Percentiles rank a stretch among this genome's conserved stretches.
These are phyloP conservation scores for Wickerhamia fluorescens DNA, from an alignment of 805 yeast species.

Conservation along the genomic window DNA sequence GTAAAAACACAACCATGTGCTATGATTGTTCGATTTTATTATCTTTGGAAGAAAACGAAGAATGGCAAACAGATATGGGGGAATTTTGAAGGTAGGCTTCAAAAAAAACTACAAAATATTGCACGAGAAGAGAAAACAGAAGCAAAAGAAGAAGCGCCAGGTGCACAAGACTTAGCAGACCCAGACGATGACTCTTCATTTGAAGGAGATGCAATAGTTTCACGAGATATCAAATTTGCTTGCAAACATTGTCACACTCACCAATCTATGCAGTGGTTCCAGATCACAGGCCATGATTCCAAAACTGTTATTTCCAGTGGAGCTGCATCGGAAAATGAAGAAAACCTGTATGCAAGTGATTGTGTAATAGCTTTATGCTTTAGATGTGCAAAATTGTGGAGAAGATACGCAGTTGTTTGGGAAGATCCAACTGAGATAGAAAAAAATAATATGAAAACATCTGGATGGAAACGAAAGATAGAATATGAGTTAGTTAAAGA, in stretches of 20 bases:
- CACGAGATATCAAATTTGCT: slow-evolving; percentile 34
- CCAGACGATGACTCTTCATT: slow-evolving; percentile 67
- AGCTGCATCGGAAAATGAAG: slow-evolving; percentile 8
- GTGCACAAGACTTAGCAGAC: slow-evolving; percentile 47
- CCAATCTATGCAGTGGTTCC: slow-evolving; percentile 56
- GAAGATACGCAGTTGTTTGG: slow-evolving; percentile 85
- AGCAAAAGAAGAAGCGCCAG: slow-evolving; percentile 8
- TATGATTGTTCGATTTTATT: slow-evolving; percentile 80
- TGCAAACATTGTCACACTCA: slow-evolving; percentile 71
- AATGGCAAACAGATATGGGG: slow-evolving; percentile 79
- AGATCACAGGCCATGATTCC: slow-evolving; percentile 54
- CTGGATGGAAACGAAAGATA: slow-evolving; percentile 52
- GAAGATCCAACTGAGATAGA: slow-evolving; percentile 65
- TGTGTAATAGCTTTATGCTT: slow-evolving; percentile 61
- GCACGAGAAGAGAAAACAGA: slow-evolving; percentile 8
- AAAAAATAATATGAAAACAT: slow-evolving; percentile 37
- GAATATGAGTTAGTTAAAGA: slow-evolving; percentile 68
- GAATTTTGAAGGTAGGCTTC: slow-evolving; percentile 61
- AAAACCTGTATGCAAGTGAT: slow-evolving; percentile 10
- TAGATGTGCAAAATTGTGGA: slow-evolving; percentile 88
- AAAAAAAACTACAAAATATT: slow-evolving; percentile 44
- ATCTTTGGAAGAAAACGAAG: slow-evolving; percentile 84
- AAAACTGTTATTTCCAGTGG: slow-evolving; percentile 21
- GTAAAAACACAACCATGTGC: slow-evolving; percentile 71
- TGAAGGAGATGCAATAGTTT: slow-evolving; percentile 45